Base-by-base conservation (phyloP, 1,284 basidiomycete genomes). In the Leccinum colubrinum region DNA sequence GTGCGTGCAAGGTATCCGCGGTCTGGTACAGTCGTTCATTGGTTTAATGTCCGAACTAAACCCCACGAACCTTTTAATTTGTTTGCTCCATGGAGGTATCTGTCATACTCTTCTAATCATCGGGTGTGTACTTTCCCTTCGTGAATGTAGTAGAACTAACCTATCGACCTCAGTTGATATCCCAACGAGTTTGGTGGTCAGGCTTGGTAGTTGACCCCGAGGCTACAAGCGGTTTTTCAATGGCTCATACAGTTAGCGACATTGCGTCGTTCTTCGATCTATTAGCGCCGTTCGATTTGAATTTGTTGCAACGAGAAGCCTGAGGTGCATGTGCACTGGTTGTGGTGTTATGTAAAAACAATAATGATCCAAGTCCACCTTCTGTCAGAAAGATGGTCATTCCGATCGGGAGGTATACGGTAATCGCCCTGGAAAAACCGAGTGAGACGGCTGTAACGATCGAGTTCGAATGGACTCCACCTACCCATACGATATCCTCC, bases 401-500 rank as follows among this genome's bases (percentile, higher is more conserved):
- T 43, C 41, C n/a, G 41, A 43, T 27, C 27, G 27, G 27, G 27
- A 41, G 65, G 65, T 43, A 65, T 65, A 7, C 6, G 27, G 14
- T 65, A 67, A 51, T 57, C 62, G 4, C 37, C 55, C 65, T 67
- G 46, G 39, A 53, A 27, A 30, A 48, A 2, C 60, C 17, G 48
- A 64, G 37, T 22, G 17, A 6, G 14, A 17, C 15, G 30, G 6
- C 11, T 2, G 37, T n/a, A 17, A 48, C 12, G 12, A 14, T 14
- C 0, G 20, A 22, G 8, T 46, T 30, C 4, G 17, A 20, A 8
- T 17, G 12, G 37, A 37, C 6, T 8, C 17, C 22, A 57, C 64
- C 4, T 11, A 67, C 59, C 64, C 64, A 65, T 22, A 63, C 17
- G 6, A 65, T 35, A 12, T 67, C 63, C 30, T 67, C 51, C 25